Evolutionary conservation across 345 rosid species (phyloP), one percentile per base, ranked within the genome.

Genomic region (Populus simonii): DNA sequence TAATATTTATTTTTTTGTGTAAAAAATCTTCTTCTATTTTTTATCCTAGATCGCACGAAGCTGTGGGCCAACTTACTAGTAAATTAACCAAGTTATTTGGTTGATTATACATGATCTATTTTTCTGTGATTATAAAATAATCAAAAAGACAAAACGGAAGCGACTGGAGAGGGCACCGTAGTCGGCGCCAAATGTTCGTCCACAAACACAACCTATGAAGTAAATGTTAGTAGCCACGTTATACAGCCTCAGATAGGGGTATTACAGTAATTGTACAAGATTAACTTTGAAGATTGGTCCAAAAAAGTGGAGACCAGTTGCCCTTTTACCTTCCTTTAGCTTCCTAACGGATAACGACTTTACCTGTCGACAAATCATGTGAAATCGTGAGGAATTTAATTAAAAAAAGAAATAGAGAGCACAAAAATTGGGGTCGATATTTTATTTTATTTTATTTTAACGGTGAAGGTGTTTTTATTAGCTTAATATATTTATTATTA

Each of bases 361-460:
- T 88, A 90, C 94, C 94, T 62, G 94, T 90, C 90, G 79, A 85
- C 85, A 33, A 85, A 82, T 86, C 81, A 86, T 81, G 82, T 73
- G 68, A 66, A 72, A 66, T 72, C 72, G 72, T 65, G 33, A 0
- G 59, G 18, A 70, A 77, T 79, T 57, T 36, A n/a, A 77, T 68
- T 65, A 82, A 5, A 41, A 10, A 29, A 29, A 15, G 9, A 74
- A 25, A 15, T 1, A 29, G 20, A 23, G 12, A 72, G 4, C 72
- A 9, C 55, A 68, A 78, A 33, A 7, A 1, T 13, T 45, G 51
- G 51, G 6, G 17, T 3, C 51, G 1, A 11, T 45, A 3, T n/a
- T 25, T 47, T 35, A n/a, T 18, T 25, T 47, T 35, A n/a, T 18
- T 61, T 62, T 71, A 25, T 65, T 71, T 55, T 55, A 43, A 3